Evolutionary conservation across 108 stramenopile genomes (phyloP), one percentile per base, ranked within the genome.

Genomic region (Tribonema minus): DNA sequence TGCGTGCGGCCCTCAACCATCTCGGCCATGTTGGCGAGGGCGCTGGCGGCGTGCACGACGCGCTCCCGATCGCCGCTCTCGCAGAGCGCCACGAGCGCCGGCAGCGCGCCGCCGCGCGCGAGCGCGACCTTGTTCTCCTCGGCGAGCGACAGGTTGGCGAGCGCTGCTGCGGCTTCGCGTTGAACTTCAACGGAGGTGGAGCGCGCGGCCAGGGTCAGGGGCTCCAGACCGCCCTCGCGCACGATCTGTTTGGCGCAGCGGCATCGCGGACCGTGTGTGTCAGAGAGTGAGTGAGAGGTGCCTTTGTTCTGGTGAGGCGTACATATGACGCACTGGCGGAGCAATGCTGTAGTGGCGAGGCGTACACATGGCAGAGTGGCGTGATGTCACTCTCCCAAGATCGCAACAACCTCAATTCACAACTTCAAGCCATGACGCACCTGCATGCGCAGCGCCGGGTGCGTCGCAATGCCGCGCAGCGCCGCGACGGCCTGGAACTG

Each of bases 401-500:
- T n/a, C n/a, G n/a, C n/a, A n/a, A n/a, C n/a, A n/a, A n/a, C n/a
- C n/a, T n/a, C n/a, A n/a, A n/a, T n/a, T n/a, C n/a, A n/a, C n/a
- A n/a, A n/a, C n/a, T n/a, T n/a, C n/a, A n/a, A n/a, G n/a, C n/a
- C n/a, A n/a, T n/a, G n/a, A n/a, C n/a, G n/a, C n/a, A n/a, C n/a
- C 29, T 87, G 86, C 70, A 81, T 64, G n/a, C 92, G 88, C 41
- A 89, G 76, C 2, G 85, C 73, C 20, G 83, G 79, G 46, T 89
- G 87, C 38, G 90, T 89, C 33, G 91, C 88, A 20, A 93, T 80
- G 27, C 91, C 90, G 26, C 87, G 88, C 20, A 93, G 86, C 25
- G 91, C 91, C 41, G 92, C 91, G 38, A 93, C 90, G 38, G 92
- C 91, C 76, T 92, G 91, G 79, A 92, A 92, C 81, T 92, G 92